Conservation (phyloP, 1,284 basidiomycete genomes). For the Xerocomus amazonicus region DNA sequence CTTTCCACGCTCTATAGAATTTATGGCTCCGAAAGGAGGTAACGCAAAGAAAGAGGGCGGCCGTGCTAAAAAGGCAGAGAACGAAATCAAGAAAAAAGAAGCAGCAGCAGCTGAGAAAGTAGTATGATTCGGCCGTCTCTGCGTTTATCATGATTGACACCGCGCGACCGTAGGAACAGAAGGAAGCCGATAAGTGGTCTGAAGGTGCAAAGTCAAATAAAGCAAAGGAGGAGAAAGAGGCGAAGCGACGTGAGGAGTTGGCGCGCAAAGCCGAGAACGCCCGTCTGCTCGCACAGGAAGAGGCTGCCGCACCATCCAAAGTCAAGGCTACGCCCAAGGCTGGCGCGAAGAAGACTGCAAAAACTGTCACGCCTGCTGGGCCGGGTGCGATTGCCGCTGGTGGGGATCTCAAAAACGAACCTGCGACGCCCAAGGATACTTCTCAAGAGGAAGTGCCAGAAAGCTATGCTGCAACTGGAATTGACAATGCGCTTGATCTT, state of each 20-base stretch:
- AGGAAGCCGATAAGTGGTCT: conserved; percentile 79
- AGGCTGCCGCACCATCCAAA: conserved; percentile 63
- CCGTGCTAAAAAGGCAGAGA: conserved; percentile 89
- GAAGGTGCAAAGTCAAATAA: conserved; percentile 66
- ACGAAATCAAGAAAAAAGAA: conserved; percentile 76
- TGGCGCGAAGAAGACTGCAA: conserved; percentile 50
- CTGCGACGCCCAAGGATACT: conserved; percentile 26
- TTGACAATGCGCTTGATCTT: conserved; percentile 91
- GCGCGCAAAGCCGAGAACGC: conserved; percentile 77
- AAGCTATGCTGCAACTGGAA: conserved; percentile 78
- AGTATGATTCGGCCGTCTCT: conserved; percentile 8
- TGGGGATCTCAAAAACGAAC: conserved; percentile 42
- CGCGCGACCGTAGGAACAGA: conserved; percentile 52
- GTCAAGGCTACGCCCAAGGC: conserved; percentile 67
- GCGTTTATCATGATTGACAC: conserved; percentile 3
- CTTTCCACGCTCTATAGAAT: background rate
- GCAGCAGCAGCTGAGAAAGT: conserved; percentile 60
- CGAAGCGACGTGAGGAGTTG: conserved; percentile 69
- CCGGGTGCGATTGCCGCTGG: conserved; percentile 76
- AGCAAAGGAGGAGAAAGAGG: conserved; percentile 70
- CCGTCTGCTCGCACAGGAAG: conserved; percentile 80
- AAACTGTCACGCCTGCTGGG: conserved; percentile 57
- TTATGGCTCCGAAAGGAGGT: conserved; percentile 80
- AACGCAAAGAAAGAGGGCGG: conserved; percentile 90
- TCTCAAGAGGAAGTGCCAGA: conserved; percentile 45